Base-by-base conservation (phyloP, 202 grass and related monocot species). In the Digitaria exilis region DNA sequence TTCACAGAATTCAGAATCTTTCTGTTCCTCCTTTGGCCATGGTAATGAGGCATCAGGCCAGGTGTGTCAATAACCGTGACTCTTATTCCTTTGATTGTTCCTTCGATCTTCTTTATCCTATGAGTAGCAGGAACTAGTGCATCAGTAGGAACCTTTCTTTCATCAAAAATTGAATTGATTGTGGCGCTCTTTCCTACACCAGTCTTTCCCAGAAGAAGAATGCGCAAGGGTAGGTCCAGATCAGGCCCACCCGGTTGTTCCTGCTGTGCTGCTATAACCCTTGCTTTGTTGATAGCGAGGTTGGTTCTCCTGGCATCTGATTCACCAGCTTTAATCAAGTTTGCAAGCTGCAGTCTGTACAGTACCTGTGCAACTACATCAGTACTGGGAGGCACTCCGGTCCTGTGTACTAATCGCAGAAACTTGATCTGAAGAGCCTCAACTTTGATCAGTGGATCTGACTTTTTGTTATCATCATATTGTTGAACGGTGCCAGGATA, bases 151-250 rank as follows among this genome's bases (percentile, higher is more conserved):
- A 83, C 90, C 82, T 86, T 89, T 46, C 28, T 55, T 65, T 90
- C 88, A 73, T 89, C 92, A 18, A 98, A 95, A 66, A 93, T 91
- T 52, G 95, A 95, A 82, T 98, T 98, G 69, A 98, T 93, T 35
- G 87, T 95, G 75, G 95, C 90, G 75, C 95, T 98, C 77, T 98
- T 98, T 54, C 95, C 92, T 26, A 90, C 90, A 73, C 95, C 95
- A 69, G 92, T 93, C 86, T 82, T 94, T 46, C 95, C 95, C 58
- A 98, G 79, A 61, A 98, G 88, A 87, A 98, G 95, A 73, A 98
- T 95, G 26, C 71, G 89, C 69, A 98, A 77, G 13, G 92, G 85
- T 21, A 98, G 85, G 43, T 95, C 84, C 82, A 95, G 52, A 87
- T 78, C 75, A 59, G 92, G 80, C 45, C 80, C 82, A 85, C 83